Evolutionary conservation across 345 rosid genomes (phyloP), one percentile per base, ranked within the genome.

Genomic region (Linum usitatissimum): DNA sequence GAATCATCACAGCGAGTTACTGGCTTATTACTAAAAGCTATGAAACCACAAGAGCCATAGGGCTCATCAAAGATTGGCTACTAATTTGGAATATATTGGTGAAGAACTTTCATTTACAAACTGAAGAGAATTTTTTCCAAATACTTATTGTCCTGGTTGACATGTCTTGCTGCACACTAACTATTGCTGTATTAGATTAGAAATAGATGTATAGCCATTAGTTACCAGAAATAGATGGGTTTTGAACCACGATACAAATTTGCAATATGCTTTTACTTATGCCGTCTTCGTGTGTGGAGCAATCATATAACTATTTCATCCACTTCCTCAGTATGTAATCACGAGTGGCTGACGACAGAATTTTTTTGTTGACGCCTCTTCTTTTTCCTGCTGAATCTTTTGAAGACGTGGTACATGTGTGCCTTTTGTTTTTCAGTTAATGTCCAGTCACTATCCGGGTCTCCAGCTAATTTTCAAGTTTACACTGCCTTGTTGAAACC

Each of bases 391-490:
- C 51, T 45, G 17, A 13, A 45, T 3, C 17, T 10, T 4, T 10
- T 45, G 51, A 45, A 45, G 51, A 45, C 10, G 51, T 45, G 51
- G 0, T 45, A 45, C 13, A 45, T 45, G 51, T 45, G 51, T 45
- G 28, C 51, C 3, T 70, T 13, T 59, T 23, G 28, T 23, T 57
- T 66, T 86, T 80, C 80, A 91, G 98, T 91, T 71, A 91, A 91
- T 60, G 98, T 91, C 68, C 96, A 91, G 76, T 81, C 98, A 40
- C 75, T 91, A 55, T 91, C 98, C 66, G 98, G 98, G 70, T 91
- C 98, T 60, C 96, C 96, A 4, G 87, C 98, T 62, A 91, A 92
- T 68, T 92, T 91, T 73, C 96, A 92, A 77, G 98, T 70, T 63
- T 92, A 88, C 61, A 92, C 98, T 53, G 98, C 96, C 61, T 48